Evolutionary conservation across 192 early-diverging fungal species (phyloP).

Genomic region (Jimgerdemannia flammicorona): DNA sequence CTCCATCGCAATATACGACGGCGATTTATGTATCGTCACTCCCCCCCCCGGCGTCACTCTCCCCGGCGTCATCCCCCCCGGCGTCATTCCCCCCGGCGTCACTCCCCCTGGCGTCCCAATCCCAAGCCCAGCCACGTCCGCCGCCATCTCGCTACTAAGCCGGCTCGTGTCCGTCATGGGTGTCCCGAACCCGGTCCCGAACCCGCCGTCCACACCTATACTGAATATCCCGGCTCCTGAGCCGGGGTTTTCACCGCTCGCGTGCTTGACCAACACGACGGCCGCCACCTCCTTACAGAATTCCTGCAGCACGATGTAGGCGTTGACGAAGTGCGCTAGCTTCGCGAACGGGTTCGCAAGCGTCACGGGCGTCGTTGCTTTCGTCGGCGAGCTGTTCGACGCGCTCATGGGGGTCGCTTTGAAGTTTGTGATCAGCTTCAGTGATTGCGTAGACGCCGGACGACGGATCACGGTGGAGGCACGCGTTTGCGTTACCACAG

Average conservation of each 20-base stretch:
- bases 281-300: conserved; percentile 64
- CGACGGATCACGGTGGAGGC: background rate
- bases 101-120: background rate
- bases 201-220: background rate
- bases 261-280: conserved; percentile 46
- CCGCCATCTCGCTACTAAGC: background rate
- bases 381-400: background rate
- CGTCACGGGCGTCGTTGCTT: conserved; percentile 25
- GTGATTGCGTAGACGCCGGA: background rate
- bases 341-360: conserved; percentile 37
- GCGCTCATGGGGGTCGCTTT: background rate
- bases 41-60: background rate
- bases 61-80: too few species aligned
- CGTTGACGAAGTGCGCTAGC: conserved; percentile 47
- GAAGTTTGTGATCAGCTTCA: background rate
- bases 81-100: background rate
- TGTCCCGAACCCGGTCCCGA: background rate
- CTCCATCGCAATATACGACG: background rate
- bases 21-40: background rate
- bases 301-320: conserved; percentile 57
- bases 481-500: background rate
- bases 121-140: too few species aligned
- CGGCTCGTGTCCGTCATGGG: background rate
- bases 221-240: background rate
- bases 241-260: background rate